These are phyloP conservation scores for slime mould (Dictyostelium discoideum) DNA, from an alignment of 78 protist genomes.

Conservation along the genomic window DNA sequence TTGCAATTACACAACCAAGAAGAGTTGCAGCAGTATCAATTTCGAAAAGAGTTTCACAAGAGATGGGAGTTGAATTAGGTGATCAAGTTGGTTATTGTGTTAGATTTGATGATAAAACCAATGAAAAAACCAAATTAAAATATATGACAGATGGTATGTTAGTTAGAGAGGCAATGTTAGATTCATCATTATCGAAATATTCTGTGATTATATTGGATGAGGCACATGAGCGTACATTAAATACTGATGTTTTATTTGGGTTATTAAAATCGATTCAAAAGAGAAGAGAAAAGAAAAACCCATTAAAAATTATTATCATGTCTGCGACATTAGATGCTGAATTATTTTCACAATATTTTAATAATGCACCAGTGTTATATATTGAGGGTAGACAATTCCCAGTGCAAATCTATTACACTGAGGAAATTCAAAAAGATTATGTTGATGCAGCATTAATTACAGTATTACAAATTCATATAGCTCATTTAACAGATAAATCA, in stretches of 20 bases:
- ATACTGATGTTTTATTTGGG: conserved; percentile 92
- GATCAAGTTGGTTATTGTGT: conserved; percentile 92
- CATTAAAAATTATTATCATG: conserved; percentile 88
- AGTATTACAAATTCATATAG: conserved; percentile 90
- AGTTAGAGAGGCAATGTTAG: conserved; percentile 88
- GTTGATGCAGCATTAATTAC: conserved; percentile 83
- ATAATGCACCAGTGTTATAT: conserved; percentile 74
- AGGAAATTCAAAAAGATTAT: conserved; percentile 73
- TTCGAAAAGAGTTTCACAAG: conserved; percentile 91
- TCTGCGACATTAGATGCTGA: conserved; percentile 94
- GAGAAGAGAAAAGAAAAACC: conserved; percentile 42
- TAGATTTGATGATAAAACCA: conserved; percentile 91
- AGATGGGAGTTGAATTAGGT: conserved; percentile 86
- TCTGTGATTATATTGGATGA: conserved; percentile 91
- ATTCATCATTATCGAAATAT: conserved; percentile 89
- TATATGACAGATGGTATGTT: conserved; percentile 97
- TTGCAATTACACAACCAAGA: conserved; percentile 91
- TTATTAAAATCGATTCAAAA: conserved; percentile 81
- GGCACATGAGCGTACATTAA: conserved; percentile 95
- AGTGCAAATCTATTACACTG: conserved; percentile 54
- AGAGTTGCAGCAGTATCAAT: conserved; percentile 95
- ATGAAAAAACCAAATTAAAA: conserved; percentile 77
- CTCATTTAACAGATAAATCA: conserved; percentile 89
- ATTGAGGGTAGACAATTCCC: conserved; percentile 85
- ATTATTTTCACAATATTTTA: conserved; percentile 83